Evolutionary conservation across 2,329 filamentous ascomycete genomes (phyloP).

Genomic region (Penicillium sp.): DNA sequence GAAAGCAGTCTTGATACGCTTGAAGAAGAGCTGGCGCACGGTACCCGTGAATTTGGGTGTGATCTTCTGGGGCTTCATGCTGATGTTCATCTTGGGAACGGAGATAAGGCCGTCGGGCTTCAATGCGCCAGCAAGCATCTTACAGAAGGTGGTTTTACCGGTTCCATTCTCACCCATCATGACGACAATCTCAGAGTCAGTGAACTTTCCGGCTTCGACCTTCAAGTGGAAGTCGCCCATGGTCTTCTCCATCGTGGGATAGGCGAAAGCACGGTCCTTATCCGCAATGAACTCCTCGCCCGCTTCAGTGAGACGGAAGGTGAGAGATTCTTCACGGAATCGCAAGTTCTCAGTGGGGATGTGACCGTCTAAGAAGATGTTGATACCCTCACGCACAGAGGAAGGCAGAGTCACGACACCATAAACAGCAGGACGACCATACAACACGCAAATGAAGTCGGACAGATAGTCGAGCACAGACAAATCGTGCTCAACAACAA

Average conservation of each 20-base stretch:
- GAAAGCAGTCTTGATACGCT: conserved; percentile 98
- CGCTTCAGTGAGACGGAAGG: conserved; percentile 89
- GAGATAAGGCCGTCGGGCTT: conserved; percentile 79
- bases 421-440: conserved; percentile 92
- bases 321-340: conserved; percentile 94
- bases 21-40: conserved; percentile 97
- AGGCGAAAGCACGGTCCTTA: conserved; percentile 79
- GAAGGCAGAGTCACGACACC: conserved; percentile 95
- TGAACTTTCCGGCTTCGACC: conserved; percentile 83
- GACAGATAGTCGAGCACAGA: conserved; percentile 98
- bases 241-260: conserved; percentile 90
- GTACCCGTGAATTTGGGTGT: conserved; percentile 97
- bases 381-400: conserved; percentile 98
- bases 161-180: conserved; percentile 99
- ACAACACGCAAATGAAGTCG: conserved; percentile 96
- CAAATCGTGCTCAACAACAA: conserved; percentile 98
- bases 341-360: conserved; percentile 98
- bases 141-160: conserved; percentile 98
- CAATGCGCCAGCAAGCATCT: conserved; percentile 85
- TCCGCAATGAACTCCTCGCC: conserved; percentile 85
- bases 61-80: conserved; percentile 99
- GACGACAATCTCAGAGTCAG: conserved; percentile 96
- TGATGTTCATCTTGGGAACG: conserved; percentile 93
- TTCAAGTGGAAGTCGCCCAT: conserved; percentile 82
- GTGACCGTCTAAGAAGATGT: conserved; percentile 97